A percentile compares a stretch with the other conserved stretches of the same genome.
Conservation (phyloP, 108 stramenopile genomes). For the Discostella pseudostelligera region DNA sequence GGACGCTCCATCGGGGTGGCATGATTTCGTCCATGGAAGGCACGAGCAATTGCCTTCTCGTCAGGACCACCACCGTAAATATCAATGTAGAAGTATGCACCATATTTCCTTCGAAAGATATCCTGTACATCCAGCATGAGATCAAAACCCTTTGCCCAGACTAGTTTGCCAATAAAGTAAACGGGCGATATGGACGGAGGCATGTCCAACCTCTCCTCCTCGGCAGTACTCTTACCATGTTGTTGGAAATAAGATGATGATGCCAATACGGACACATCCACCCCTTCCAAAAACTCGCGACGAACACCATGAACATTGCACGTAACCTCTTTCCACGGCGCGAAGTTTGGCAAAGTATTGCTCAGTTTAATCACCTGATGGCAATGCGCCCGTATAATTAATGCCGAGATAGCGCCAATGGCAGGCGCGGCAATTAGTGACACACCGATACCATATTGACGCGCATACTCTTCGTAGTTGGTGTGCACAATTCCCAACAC, state of each 20-base stretch:
- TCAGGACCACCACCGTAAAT: conserved; percentile 79
- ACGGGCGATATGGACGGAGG: no score
- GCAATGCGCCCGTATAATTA: conserved; percentile 82
- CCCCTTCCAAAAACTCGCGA: conserved; percentile 70
- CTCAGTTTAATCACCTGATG: conserved; percentile 83
- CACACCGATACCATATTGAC: conserved; percentile 64
- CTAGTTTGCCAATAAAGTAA: conserved; percentile 94
- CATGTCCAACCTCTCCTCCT: conserved; percentile 11
- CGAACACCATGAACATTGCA: conserved; percentile 95
- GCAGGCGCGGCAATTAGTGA: conserved; percentile 74
- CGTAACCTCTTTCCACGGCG: conserved; percentile 80
- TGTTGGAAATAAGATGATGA: conserved; percentile 12
- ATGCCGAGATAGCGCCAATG: conserved; percentile 59
- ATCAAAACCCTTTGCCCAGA: conserved; percentile 95
- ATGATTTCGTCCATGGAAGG: conserved; percentile 67
- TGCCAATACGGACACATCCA: conserved; percentile 7
- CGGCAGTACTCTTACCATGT: conserved; percentile 1
- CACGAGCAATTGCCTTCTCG: conserved; percentile 57
- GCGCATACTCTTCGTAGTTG: conserved; percentile 90
- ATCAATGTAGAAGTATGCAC: conserved; percentile 70
- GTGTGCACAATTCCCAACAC: conserved; percentile 94
- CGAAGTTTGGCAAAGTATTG: conserved; percentile 64
- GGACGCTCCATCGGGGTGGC: conserved; percentile 28
- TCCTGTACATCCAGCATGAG: conserved; percentile 78
- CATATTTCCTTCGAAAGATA: conserved; percentile 45